These are phyloP conservation scores for Aspergillus sparsus DNA, from an alignment of 495 filamentous ascomycete genomes.

Conservation along the genomic window DNA sequence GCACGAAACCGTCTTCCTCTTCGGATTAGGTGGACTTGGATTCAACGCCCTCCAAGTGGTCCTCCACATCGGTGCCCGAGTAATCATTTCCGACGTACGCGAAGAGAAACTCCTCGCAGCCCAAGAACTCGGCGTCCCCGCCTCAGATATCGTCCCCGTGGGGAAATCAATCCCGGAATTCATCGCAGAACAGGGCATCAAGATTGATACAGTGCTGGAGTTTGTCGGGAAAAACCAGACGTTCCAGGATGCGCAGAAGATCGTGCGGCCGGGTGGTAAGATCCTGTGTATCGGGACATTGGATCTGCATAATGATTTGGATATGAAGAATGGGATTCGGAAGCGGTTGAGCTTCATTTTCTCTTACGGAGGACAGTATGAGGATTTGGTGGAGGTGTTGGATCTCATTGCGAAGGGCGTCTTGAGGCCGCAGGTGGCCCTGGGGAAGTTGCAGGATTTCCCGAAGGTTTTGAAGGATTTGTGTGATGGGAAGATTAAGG, in stretches of 20 bases:
- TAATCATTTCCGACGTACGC: slow-evolving; percentile 25
- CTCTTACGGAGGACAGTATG: slow-evolving; percentile 29
- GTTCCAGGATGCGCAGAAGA: slow-evolving; percentile 24
- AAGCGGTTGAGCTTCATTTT: slow-evolving; percentile 30
- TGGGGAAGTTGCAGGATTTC: slow-evolving; percentile 21
- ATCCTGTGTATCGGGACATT: slow-evolving; percentile 27
- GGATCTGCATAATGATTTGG: slow-evolving; percentile 23
- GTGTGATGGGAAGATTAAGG: slow-evolving; percentile 23
- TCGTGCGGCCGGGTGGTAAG: slow-evolving; percentile 27
- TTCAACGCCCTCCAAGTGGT: slow-evolving; percentile 31
- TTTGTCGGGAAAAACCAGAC: slow-evolving; percentile 28
- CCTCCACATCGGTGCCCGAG: slow-evolving; percentile 21
- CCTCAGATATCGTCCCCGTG: slow-evolving; percentile 23
- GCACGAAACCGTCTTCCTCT: slow-evolving; percentile 27
- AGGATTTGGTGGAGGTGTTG: slow-evolving; percentile 27
- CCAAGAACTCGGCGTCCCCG: slow-evolving; percentile 17
- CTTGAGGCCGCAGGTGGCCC: slow-evolving; percentile 24
- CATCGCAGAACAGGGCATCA: slow-evolving; percentile 16
- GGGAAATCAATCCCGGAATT: slow-evolving; percentile 22
- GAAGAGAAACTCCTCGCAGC: slow-evolving; percentile 26
- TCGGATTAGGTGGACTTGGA: slow-evolving; percentile 26
- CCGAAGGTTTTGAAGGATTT: slow-evolving; percentile 24
- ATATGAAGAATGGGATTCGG: slow-evolving; percentile 32
- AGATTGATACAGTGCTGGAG: slow-evolving; percentile 28
- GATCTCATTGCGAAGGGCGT: slow-evolving; percentile 22